Conservation (phyloP, 2,329 filamentous ascomycete species). For the Colletotrichum sp. region DNA sequence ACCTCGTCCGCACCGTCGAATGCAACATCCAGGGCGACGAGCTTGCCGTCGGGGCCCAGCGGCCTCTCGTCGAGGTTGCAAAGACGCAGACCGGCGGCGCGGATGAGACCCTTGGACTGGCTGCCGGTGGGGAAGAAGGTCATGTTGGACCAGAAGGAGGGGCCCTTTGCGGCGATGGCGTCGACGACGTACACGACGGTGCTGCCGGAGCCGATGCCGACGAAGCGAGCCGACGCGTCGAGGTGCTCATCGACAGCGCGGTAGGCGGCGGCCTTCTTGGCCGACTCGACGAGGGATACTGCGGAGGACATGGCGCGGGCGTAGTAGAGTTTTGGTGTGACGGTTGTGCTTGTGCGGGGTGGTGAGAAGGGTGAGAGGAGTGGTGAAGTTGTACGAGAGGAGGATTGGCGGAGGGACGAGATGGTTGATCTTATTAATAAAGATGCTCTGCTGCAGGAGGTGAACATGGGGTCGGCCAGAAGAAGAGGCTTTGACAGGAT, state of each 20-base stretch:
- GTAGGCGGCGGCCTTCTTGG: conserved; percentile 77
- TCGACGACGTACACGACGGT: conserved; percentile 87
- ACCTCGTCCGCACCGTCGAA: conserved; percentile 99
- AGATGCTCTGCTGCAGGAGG: neutral
- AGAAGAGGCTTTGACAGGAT: neutral
- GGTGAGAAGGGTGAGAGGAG: neutral
- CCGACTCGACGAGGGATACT: conserved; percentile 64
- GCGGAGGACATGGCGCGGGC: conserved; percentile 40
- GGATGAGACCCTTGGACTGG: conserved; percentile 87
- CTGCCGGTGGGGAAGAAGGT: conserved; percentile 92
- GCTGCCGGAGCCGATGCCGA: conserved; percentile 83
- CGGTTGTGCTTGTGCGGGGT: neutral
- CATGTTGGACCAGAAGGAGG: conserved; percentile 64
- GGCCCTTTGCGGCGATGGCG: conserved; percentile 71
- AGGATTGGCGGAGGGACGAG: neutral
- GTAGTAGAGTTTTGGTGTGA: conserved; percentile 4
- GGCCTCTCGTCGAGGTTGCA: conserved; percentile 80
- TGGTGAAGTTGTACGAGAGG: neutral
- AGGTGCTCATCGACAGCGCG: conserved; percentile 79
- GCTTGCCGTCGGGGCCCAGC: conserved; percentile 48
- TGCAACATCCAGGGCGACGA: conserved; percentile 77
- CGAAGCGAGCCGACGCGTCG: conserved; percentile 62
- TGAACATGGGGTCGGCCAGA: conserved; percentile 1
- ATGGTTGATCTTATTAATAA: conserved; percentile 8
- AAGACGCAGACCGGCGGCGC: conserved; percentile 76